Conservation (phyloP, 805 yeast genomes). For the Wickerhamiella spandovensis region DNA sequence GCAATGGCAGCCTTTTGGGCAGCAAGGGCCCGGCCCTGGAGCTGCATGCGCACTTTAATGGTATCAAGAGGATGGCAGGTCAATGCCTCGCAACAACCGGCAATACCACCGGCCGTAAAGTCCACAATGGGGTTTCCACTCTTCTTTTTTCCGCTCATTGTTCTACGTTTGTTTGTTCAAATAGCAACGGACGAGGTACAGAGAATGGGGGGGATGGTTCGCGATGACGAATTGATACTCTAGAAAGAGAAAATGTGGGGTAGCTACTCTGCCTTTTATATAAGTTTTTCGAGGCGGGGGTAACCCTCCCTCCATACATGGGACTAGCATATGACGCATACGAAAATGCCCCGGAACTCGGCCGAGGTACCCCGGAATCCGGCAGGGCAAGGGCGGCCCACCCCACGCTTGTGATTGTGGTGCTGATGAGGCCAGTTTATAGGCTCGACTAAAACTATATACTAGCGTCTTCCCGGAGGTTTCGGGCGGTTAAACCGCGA, state of each 20-base stretch:
- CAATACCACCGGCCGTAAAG: slow-evolving; percentile 83
- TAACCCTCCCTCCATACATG: not conserved
- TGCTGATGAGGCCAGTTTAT: too few relatives aligned
- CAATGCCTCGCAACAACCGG: slow-evolving; percentile 94
- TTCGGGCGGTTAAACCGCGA: slow-evolving; percentile 14
- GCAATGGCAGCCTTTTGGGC: slow-evolving; percentile 15
- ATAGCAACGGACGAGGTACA: too few relatives aligned
- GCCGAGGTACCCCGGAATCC: not conserved
- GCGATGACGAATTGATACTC: too few relatives aligned
- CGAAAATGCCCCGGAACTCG: not conserved
- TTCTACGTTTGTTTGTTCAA: too few relatives aligned
- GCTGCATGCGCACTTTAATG: slow-evolving; percentile 93
- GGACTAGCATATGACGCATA: not conserved
- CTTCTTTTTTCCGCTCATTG: slow-evolving; percentile 14
- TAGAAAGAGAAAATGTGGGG: not conserved
- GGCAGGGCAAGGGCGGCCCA: not conserved
- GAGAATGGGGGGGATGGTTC: not conserved
- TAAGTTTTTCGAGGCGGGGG: not conserved
- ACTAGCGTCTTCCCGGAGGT: slow-evolving; percentile 12
- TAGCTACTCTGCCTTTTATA: not conserved
- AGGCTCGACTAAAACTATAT: not conserved
- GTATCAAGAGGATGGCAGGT: slow-evolving; percentile 98
- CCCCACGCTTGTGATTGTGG: not conserved
- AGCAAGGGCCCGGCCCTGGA: slow-evolving; percentile 46
- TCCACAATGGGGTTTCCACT: slow-evolving; percentile 21